Conservation (phyloP, 345 rosid species). For the Ricinus communis region DNA sequence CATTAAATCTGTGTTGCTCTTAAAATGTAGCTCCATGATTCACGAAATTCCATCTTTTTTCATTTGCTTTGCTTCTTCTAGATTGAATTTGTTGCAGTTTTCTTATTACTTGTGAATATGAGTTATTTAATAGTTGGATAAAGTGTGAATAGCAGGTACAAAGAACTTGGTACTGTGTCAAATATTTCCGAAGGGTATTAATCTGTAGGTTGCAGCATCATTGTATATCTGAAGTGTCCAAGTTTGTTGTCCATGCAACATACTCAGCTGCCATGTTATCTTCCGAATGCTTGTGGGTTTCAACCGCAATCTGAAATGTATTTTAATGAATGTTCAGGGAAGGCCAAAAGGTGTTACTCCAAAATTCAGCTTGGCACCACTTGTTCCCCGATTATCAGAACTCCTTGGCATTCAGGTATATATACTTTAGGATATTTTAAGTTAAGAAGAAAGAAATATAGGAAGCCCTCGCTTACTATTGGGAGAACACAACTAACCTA, state of each 20-base stretch:
- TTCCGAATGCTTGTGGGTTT: not conserved
- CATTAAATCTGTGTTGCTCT: too few relatives aligned
- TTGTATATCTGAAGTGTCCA: slow-evolving; percentile 2
- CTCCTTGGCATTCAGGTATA: slow-evolving; percentile 84
- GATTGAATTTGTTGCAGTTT: too few relatives aligned
- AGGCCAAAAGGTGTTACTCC: slow-evolving; percentile 93
- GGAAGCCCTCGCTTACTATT: not conserved
- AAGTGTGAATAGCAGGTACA: too few relatives aligned
- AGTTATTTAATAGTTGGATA: too few relatives aligned
- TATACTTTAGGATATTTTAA: not conserved
- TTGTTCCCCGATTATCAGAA: slow-evolving; percentile 78
- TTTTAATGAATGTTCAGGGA: slow-evolving; percentile 50
- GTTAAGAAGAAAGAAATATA: not conserved
- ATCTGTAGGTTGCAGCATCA: not conserved
- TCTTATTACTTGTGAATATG: too few relatives aligned
- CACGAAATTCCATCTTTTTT: not conserved
- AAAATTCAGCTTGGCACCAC: slow-evolving; percentile 87
- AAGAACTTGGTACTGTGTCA: not conserved
- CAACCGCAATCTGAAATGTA: slow-evolving; percentile 6
- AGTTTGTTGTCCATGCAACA: not conserved
- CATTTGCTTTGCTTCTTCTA: not conserved
- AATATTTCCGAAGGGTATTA: not conserved
- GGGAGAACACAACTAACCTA: not conserved
- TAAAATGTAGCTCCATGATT: not conserved
- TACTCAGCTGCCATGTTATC: too few relatives aligned